Base-by-base conservation (phyloP, 2,329 filamentous ascomycete genomes). In the Pezizomycotina sp. region DNA sequence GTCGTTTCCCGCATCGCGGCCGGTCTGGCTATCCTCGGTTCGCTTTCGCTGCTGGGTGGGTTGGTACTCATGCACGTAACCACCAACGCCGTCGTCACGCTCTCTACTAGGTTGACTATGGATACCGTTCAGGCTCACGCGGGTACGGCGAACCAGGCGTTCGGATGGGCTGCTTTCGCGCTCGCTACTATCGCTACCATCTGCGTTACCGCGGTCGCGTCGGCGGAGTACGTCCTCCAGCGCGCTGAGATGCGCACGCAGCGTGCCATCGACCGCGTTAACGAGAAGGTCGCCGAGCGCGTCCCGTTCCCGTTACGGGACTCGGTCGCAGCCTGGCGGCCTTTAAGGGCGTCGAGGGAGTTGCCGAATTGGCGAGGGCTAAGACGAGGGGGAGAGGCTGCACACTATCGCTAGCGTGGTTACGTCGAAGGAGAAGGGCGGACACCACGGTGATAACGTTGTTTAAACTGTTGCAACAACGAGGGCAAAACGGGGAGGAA, bases 131-230 rank as follows among this genome's bases (percentile, higher is more conserved):
- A 47, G 15, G 39, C 46, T 6, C 44, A 51, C 10, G 32, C 47
- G 13, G 49, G 49, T 15, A 43, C 24, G 7, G 46, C 43, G 28
- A 42, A 46, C 31, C 32, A 47, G 9, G 47, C 38, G 2, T 47
- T 51, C 9, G 49, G 49, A 15, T 51, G 49, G 49, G 32, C 46
- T 14, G 47, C 46, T 0, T 51, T 51, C 27, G 49, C 41, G 6
- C 32, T 50, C 6, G 34, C 47, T 2, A 9, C 46, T 2, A 36
- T 48, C 23, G 44, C 46, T 8, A 35, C 44, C 4, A 37, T 49
- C n/a, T 39, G 24, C 8, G 29, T 48, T 29, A 26, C 21, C n/a
- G 48, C 47, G 2, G 34, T 51, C 9, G 49, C 49, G 2, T 35
- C 39, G 10, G 44, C 46, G 6, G 49, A 51, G 16, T 48, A 45